Evolutionary conservation across 768 basidiomycete genomes (phyloP), one percentile per base, ranked within the genome.

Genomic region (Mycena vulgaris): DNA sequence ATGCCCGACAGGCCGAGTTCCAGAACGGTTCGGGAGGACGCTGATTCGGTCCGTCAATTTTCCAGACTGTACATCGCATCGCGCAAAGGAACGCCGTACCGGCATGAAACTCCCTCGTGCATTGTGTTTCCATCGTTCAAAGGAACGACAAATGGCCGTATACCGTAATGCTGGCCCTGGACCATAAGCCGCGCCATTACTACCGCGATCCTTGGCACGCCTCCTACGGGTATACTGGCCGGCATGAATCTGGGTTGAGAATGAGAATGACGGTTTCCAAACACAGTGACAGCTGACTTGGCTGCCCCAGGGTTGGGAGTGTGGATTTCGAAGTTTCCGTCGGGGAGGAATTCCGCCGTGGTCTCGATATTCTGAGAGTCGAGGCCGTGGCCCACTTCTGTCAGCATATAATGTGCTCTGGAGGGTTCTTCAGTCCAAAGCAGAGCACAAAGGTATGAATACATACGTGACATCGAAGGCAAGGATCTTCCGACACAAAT

Each of bases 311-410:
- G 37, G n/a, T 58, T 55, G 11, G 80, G 79, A 17, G 79, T 75
- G 62, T 80, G 65, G 7, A 81, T 49, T 27, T 73, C 59, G 48
- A 79, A 78, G 5, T 51, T 59, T 5, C 78, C 80, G 19, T 74
- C 71, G 0, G 68, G 57, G 3, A 75, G 68, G 31, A 76, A 45
- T 6, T 70, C 75, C 7, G 75, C 79, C 0, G 69, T 74, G 4
- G 80, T 80, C 67, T 79, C 77, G 17, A 79, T 57, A 55, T 79
- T 74, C 23, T 70, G 37, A 23, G 72, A 71, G 42, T 80, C 78
- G 1, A 81, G 71, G 2, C 78, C 80, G 52, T 79, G 80, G 1
- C 73, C 78, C 6, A 79, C 66, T 57, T 81, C 80, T 2, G 80
- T 80, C 19, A 81, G 61, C 60, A 71, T 63, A 58, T 70, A 81